Conservation (phyloP, 495 filamentous ascomycete genomes). For the Delitschia confertaspora region DNA sequence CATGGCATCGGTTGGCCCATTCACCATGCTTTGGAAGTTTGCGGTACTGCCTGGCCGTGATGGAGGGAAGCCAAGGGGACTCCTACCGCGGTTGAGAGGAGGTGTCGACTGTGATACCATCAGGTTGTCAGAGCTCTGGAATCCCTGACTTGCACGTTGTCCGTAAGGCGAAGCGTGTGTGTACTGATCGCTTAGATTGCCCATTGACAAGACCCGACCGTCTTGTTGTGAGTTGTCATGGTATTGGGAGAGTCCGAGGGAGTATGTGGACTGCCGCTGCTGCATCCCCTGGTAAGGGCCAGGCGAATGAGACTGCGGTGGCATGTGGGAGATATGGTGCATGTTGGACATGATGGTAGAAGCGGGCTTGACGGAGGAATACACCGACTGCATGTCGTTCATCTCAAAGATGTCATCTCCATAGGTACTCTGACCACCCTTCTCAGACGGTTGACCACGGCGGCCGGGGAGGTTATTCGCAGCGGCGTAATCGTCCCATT, state of each 20-base stretch:
- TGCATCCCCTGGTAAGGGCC: constrained; percentile 26
- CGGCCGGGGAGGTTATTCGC: constrained; percentile 84
- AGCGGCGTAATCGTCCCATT: constrained; percentile 97
- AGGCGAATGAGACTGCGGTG: constrained; percentile 25
- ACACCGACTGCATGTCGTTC: constrained; percentile 95
- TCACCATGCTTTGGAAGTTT: constrained; percentile 58
- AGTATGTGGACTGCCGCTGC: constrained; percentile 39
- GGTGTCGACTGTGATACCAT: constrained; percentile 39
- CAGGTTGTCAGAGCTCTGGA: constrained; percentile 53
- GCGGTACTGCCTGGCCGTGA: constrained; percentile 60
- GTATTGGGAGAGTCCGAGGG: constrained; percentile 38
- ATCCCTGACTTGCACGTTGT: constrained; percentile 42
- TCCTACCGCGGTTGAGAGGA: constrained; percentile 42
- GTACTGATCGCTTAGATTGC: constrained; percentile 50
- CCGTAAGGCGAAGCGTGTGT: constrained; percentile 39
- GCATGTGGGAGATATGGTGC: constrained; percentile 39
- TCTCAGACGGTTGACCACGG: constrained; percentile 58
- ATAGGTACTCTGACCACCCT: constrained; percentile 52
- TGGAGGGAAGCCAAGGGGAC: constrained; percentile 28
- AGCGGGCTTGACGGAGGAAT: constrained; percentile 88
- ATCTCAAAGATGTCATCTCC: constrained; percentile 70
- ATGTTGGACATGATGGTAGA: constrained; percentile 88
- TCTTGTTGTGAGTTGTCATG: constrained; percentile 29
- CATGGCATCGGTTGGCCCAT: constrained; percentile 58
- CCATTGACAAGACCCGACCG: constrained; percentile 53